phyloP scores from a whole-genome alignment of 208 protist species.

The Leishmania martiniquensis region DNA sequence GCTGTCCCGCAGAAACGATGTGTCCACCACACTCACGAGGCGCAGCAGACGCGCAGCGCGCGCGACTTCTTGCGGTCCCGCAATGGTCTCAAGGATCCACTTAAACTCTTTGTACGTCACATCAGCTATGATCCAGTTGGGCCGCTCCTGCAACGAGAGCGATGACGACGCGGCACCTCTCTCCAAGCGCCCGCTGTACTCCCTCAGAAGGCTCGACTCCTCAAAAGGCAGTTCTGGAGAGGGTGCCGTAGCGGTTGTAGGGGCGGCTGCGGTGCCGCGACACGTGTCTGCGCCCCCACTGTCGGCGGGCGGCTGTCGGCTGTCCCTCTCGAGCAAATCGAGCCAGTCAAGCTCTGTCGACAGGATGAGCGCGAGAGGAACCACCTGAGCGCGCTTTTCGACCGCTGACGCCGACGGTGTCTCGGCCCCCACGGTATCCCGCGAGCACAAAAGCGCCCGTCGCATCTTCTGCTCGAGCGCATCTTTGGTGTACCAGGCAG shows the following conservation, averaged over 20 bases:
- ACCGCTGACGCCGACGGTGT: neutral
- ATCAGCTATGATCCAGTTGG: constrained; percentile 78
- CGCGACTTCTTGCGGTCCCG: constrained; percentile 59
- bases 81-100: constrained; percentile 82
- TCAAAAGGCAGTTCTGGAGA: neutral
- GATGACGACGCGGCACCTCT: neutral
- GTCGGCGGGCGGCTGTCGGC: constrained; percentile 1
- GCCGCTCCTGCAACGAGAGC: neutral
- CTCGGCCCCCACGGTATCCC: neutral
- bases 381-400: neutral
- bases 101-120: constrained; percentile 69
- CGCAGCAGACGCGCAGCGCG: constrained; percentile 52
- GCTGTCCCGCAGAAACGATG: constrained; percentile 26
- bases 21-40: constrained; percentile 47
- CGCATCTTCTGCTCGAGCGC: constrained; percentile 26
- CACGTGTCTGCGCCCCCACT: neutral
- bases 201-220: constrained; percentile 15
- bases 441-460: constrained; percentile 1
- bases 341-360: constrained; percentile 16
- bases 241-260: neutral
- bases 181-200: neutral
- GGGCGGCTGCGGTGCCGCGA: neutral
- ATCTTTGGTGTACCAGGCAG: constrained; percentile 24
- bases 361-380: constrained; percentile 5
- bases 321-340: neutral